Conservation (phyloP, 495 filamentous ascomycete species). For the Talaromyces adpressus region DNA sequence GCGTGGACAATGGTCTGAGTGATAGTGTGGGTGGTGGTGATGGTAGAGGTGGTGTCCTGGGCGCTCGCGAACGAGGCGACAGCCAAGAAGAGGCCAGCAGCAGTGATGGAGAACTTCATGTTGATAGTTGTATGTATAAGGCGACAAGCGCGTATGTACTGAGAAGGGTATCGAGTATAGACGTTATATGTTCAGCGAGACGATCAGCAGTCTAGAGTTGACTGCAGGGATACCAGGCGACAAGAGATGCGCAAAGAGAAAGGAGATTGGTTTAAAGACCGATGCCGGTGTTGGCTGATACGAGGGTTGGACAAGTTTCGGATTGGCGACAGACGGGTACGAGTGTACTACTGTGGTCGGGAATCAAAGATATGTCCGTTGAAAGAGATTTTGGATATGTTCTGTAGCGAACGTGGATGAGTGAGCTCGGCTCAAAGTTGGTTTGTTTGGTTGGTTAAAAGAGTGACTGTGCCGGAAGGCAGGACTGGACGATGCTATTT, state of each 20-base stretch:
- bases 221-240: not conserved
- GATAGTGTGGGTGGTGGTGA: conserved; percentile 7
- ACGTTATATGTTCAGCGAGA: conserved; percentile 4
- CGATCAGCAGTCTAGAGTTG: not conserved
- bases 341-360: not conserved
- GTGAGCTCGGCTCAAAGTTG: conserved; percentile 7
- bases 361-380: not conserved
- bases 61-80: conserved; percentile 3
- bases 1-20: conserved; percentile 8
- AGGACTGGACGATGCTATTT: not conserved
- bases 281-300: not conserved
- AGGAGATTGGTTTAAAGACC: not conserved
- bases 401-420: conserved; percentile 1
- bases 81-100: conserved; percentile 5
- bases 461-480: conserved; percentile 7
- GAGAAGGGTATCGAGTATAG: not conserved
- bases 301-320: not conserved
- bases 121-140: not conserved
- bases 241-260: not conserved
- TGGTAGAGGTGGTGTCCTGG: conserved; percentile 3
- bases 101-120: conserved; percentile 5
- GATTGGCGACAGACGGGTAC: not conserved
- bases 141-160: not conserved
- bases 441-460: conserved; percentile 3
- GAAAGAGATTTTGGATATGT: not conserved